These are phyloP conservation scores for Xylaria sp. DNA, from an alignment of 2,329 filamentous ascomycete genomes.

Conservation along the genomic window DNA sequence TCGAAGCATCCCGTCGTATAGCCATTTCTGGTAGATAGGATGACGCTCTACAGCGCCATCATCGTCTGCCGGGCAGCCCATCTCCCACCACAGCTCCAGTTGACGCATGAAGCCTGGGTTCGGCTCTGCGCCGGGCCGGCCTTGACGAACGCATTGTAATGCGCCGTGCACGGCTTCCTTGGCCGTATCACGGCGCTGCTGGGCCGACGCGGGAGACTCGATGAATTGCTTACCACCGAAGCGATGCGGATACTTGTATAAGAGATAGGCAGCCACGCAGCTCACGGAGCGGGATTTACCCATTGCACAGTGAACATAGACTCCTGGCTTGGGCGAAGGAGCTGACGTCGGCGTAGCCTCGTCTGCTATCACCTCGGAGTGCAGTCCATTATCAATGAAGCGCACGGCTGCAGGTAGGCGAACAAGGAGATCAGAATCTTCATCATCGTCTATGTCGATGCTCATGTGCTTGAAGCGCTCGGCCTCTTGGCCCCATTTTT, in stretches of 20 bases:
- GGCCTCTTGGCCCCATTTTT: slow-evolving; percentile 51
- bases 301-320: slow-evolving; percentile 81
- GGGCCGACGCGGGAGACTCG: slow-evolving; percentile 50
- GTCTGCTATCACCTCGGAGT: slow-evolving; percentile 18
- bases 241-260: slow-evolving; percentile 67
- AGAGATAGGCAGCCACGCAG: slow-evolving; percentile 82
- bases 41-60: slow-evolving; percentile 63
- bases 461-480: slow-evolving; percentile 72
- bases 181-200: slow-evolving; percentile 49
- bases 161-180: slow-evolving; percentile 62
- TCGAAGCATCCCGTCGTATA: slow-evolving; percentile 60
- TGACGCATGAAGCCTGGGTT: slow-evolving; percentile 93
- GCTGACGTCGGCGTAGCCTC: background rate
- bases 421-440: slow-evolving; percentile 84
- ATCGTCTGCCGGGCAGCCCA: slow-evolving; percentile 74
- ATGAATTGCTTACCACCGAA: slow-evolving; percentile 52
- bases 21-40: slow-evolving; percentile 78
- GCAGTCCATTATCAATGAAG: slow-evolving; percentile 81
- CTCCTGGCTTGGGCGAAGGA: slow-evolving; percentile 42
- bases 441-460: slow-evolving; percentile 88
- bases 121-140: slow-evolving; percentile 80
- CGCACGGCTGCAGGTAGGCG: slow-evolving; percentile 78
- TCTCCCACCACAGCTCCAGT: slow-evolving; percentile 83
- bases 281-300: slow-evolving; percentile 93
- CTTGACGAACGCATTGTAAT: slow-evolving; percentile 70